Percentiles rank a stretch among this genome's conserved stretches.
phyloP scores from a whole-genome alignment of 345 rosid genomes.

The Gossypium rotundifolium region DNA sequence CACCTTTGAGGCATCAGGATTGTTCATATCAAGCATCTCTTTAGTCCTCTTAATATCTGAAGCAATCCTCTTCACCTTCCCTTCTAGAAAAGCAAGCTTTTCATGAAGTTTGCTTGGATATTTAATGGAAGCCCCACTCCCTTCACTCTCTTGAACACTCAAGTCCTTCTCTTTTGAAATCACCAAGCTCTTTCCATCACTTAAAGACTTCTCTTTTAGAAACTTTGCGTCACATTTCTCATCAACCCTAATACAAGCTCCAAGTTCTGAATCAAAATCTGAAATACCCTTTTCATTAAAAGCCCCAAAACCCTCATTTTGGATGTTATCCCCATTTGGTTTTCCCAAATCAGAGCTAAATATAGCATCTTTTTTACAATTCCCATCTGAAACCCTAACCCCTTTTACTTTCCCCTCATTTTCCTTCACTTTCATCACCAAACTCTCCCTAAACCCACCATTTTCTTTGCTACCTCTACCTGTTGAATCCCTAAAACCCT shows the following conservation, averaged over 20 bases:
- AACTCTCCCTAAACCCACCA: constrained; percentile 23
- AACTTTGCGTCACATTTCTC: constrained; percentile 25
- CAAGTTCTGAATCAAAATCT: constrained; percentile 19
- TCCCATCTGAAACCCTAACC: constrained; percentile 18
- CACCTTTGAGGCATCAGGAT: constrained; percentile 66
- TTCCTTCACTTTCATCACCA: constrained; percentile 22
- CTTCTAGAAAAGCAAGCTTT: constrained; percentile 91
- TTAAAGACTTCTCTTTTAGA: constrained; percentile 25
- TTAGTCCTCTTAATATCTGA: constrained; percentile 88
- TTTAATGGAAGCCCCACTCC: constrained; percentile 23
- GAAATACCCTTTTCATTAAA: constrained; percentile 9
- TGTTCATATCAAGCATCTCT: constrained; percentile 85
- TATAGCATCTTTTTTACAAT: constrained; percentile 14
- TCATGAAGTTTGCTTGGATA: constrained; percentile 79
- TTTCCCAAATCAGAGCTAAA: constrained; percentile 21
- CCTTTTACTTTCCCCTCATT: constrained; percentile 15
- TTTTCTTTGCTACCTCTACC: constrained; percentile 31
- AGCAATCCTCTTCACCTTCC: constrained; percentile 90
- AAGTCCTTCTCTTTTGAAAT: constrained; percentile 33
- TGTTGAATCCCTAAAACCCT: constrained; percentile 20
- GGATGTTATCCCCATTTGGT: constrained; percentile 15
- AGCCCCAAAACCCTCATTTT: constrained; percentile 11
- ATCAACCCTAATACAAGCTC: constrained; percentile 10
- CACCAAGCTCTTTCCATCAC: constrained; percentile 31
- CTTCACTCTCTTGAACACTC: constrained; percentile 26